These are phyloP conservation scores for Urochloa ruziziensis DNA, from an alignment of 176 grass and related monocot genomes.

Conservation along the genomic window DNA sequence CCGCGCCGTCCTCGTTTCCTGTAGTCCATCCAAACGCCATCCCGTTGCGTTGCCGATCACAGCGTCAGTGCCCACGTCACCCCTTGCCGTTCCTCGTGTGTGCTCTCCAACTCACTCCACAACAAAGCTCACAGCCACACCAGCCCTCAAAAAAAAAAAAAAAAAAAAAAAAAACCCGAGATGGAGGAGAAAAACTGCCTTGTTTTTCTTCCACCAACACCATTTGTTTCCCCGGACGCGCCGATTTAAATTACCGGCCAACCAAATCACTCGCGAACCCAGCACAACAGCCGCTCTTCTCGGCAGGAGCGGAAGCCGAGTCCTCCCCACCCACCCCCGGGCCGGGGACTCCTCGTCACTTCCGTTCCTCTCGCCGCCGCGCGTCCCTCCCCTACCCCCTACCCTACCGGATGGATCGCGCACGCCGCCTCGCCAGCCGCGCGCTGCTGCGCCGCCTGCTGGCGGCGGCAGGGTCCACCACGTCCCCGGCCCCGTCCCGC, in stretches of 20 bases:
- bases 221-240: background rate
- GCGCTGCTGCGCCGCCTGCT: constrained; percentile 76
- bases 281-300: constrained; percentile 44
- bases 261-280: constrained; percentile 31
- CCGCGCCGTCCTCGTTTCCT: no score
- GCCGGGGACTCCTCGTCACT: constrained; percentile 5
- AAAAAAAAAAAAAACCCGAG: no score
- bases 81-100: constrained; percentile 5
- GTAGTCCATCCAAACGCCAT: constrained; percentile 62
- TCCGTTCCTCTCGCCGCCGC: background rate
- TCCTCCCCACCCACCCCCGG: background rate
- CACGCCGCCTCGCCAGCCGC: constrained; percentile 72
- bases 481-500: constrained; percentile 42
- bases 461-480: constrained; percentile 17
- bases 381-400: background rate
- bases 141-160: no score
- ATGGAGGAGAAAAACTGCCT: background rate
- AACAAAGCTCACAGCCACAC: background rate
- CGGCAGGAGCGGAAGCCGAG: constrained; percentile 33
- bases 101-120: constrained; percentile 45
- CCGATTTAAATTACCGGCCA: constrained; percentile 38
- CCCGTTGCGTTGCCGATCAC: constrained; percentile 59
- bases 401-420: constrained; percentile 60
- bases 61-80: constrained; percentile 30
- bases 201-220: no score